Evolutionary conservation across 495 filamentous ascomycete species (phyloP).

Genomic region (Wilcoxina mikolae): DNA sequence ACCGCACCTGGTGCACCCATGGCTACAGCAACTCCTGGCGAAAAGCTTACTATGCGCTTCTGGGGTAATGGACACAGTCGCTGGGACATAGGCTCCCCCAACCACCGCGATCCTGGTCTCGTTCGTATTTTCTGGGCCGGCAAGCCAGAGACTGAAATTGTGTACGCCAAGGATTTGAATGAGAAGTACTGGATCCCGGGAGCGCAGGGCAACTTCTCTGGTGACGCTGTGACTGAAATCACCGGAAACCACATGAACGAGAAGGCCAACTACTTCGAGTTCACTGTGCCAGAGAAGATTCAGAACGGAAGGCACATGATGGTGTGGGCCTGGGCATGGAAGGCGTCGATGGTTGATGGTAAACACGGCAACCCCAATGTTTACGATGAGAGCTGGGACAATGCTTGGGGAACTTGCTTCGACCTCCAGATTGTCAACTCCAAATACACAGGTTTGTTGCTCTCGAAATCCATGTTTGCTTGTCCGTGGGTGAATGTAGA

Average conservation of each 20-base stretch:
- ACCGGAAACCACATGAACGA: slow-evolving; percentile 16
- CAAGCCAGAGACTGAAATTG: slow-evolving; percentile 17
- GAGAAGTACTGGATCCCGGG: slow-evolving; percentile 20
- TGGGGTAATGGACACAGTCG: slow-evolving; percentile 26
- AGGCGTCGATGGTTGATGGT: slow-evolving; percentile 11
- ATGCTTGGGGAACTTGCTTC: slow-evolving; percentile 14
- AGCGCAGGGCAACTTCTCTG: slow-evolving; percentile 23
- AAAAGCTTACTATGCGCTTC: slow-evolving; percentile 16
- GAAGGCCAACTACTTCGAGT: slow-evolving; percentile 23
- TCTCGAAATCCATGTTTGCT: not conserved
- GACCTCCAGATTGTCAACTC: slow-evolving; percentile 11
- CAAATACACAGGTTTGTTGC: not conserved
- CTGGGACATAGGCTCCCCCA: slow-evolving; percentile 23
- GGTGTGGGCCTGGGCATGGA: slow-evolving; percentile 22
- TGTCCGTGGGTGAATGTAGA: not conserved
- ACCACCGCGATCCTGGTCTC: slow-evolving; percentile 24
- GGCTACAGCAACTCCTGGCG: slow-evolving; percentile 20
- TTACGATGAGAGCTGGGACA: slow-evolving; percentile 11
- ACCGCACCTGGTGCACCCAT: slow-evolving; percentile 19
- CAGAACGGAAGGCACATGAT: slow-evolving; percentile 20
- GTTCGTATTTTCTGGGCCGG: slow-evolving; percentile 26
- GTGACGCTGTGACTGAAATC: slow-evolving; percentile 12
- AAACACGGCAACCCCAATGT: slow-evolving; percentile 3
- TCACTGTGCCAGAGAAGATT: slow-evolving; percentile 14
- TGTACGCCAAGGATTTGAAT: slow-evolving; percentile 13